Base-by-base conservation (phyloP, 495 filamentous ascomycete genomes). In the Podospora australis region DNA sequence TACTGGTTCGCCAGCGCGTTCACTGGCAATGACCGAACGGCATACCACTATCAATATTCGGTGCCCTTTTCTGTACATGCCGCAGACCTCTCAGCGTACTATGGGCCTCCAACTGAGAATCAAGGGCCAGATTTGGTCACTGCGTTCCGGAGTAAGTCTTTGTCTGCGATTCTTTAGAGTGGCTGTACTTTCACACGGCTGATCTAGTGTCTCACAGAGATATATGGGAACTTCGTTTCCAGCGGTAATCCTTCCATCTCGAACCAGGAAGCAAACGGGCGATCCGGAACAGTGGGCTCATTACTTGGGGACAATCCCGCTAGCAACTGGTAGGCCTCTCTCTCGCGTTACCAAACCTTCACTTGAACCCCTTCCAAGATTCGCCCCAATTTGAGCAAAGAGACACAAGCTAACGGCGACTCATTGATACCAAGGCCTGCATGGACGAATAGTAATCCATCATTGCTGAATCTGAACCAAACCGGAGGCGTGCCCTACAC, bases 1-100 rank as follows among this genome's bases (percentile, higher is more conserved):
- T 73, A 79, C 54, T 82, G 73, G 76, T 63, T 82, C 28, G 74
- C 70, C 17, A 66, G 72, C 28, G 77, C 75, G 1, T 80, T 73
- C 56, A 54, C 65, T n/a, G 19, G 42, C 39, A 47, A 55, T 3
- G 39, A 48, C 35, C 58, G 61, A 22, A 41, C 58, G 26, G 63
- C 61, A 14, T 79, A 70, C 64, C 71, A 77, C 39, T 80, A 79
- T 48, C 70, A 80, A 50, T 81, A 75, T 59, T 74, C 69, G 8
- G 70, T 75, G 1, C 69, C 73, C 1, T 67, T 71, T 25, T 71
- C 73, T 11, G 59, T 66, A 10, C 78, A 81, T 54, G 73, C 67
- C 26, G 55, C 61, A 9, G 78, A 82, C 42, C 36, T 75, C 1
- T 16, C 46, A 2, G 53, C 36, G 0, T 46, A 50, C n/a, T 50